Conservation (phyloP, 1,284 basidiomycete genomes). For the Puccinia horiana region DNA sequence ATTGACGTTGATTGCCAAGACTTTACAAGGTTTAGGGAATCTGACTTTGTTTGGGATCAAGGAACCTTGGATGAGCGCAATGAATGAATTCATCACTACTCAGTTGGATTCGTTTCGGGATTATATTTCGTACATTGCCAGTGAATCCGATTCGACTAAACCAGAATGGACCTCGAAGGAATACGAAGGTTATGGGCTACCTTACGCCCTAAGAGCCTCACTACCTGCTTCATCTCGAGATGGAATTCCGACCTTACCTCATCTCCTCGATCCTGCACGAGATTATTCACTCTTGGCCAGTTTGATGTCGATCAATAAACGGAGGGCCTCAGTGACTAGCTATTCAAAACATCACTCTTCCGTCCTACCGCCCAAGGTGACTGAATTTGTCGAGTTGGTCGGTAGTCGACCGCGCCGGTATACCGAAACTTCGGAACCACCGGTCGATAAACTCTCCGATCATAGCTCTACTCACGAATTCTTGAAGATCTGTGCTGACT, state of each 20-base stretch:
- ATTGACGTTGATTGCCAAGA: slow-evolving; percentile 78
- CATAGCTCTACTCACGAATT: not conserved
- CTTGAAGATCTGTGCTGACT: slow-evolving; percentile 58
- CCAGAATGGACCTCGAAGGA: slow-evolving; percentile 55
- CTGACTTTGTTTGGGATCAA: slow-evolving; percentile 64
- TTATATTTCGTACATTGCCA: slow-evolving; percentile 72
- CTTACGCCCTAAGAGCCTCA: slow-evolving; percentile 51
- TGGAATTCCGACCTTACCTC: slow-evolving; percentile 55
- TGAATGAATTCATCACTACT: slow-evolving; percentile 60
- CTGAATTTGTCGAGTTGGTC: not conserved
- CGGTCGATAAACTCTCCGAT: not conserved
- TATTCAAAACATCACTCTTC: slow-evolving; percentile 3
- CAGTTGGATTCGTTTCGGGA: slow-evolving; percentile 66
- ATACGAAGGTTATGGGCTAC: slow-evolving; percentile 53
- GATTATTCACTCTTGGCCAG: slow-evolving; percentile 52
- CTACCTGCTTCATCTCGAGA: slow-evolving; percentile 53
- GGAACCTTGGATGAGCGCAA: slow-evolving; percentile 57
- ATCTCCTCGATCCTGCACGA: slow-evolving; percentile 55
- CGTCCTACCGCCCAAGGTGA: not conserved
- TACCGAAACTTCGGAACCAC: not conserved
- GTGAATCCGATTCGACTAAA: slow-evolving; percentile 37
- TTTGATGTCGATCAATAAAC: not conserved
- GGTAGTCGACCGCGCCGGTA: not conserved
- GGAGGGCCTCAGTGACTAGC: not conserved
- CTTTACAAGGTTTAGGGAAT: slow-evolving; percentile 78